A percentile compares a stretch with the other conserved stretches of the same genome.
These are phyloP conservation scores for Coemansia umbellata DNA, from an alignment of 192 early-diverging fungal species.

Conservation along the genomic window DNA sequence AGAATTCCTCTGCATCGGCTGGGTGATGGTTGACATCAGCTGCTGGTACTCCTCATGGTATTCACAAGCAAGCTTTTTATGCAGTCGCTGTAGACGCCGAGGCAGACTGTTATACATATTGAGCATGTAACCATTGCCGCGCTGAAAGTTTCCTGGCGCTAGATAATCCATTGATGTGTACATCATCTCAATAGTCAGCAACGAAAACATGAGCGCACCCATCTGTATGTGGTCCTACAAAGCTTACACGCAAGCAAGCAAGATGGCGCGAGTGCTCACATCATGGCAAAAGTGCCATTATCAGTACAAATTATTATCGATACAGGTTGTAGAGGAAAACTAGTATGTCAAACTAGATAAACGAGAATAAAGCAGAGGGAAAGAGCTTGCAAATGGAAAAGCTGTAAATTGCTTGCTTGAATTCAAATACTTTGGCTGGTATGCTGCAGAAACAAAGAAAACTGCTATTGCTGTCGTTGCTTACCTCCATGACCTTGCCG, in stretches of 20 bases:
- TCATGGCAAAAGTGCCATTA: too few species aligned
- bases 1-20: neutral
- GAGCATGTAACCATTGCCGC: conserved; percentile 40
- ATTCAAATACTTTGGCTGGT: neutral
- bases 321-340: too few species aligned
- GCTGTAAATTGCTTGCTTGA: neutral
- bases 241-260: neutral
- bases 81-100: conserved; percentile 27
- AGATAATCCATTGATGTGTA: conserved; percentile 53
- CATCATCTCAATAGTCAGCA: conserved; percentile 50
- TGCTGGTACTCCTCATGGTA: conserved; percentile 42
- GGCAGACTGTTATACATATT: conserved; percentile 38
- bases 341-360: too few species aligned
- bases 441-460: neutral
- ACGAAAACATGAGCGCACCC: conserved; percentile 48
- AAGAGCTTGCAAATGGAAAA: neutral
- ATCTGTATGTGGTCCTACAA: conserved; percentile 45
- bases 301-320: too few species aligned
- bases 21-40: conserved; percentile 15
- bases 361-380: too few species aligned
- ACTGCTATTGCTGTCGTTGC: neutral
- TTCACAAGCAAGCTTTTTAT: conserved; percentile 25
- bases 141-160: conserved; percentile 37
- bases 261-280: too few species aligned
- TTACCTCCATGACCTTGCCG: conserved; percentile 51